Base-by-base conservation (phyloP, 2,329 filamentous ascomycete genomes). In the Cryphonectria carpinicola region DNA sequence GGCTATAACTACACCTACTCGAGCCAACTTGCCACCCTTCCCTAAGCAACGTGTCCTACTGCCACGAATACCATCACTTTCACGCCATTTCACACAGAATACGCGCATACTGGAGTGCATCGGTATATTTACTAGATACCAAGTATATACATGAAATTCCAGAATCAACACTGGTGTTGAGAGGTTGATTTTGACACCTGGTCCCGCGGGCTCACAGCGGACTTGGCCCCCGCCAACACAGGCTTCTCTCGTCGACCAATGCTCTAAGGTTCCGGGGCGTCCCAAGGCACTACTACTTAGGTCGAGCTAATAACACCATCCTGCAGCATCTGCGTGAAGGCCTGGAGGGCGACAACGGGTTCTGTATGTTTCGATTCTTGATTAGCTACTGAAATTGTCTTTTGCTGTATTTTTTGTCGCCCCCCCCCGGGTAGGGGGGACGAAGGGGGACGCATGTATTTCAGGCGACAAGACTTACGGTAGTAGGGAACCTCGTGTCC, bases 401-500 rank as follows among this genome's bases (percentile, higher is more conserved):
- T 5, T 46, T 1, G 22, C 32, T 32, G 4, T 28, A 1, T 39
- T 7, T 11, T 19, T n/a, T 7, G 37, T 37, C 10, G 37, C 37
- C 6, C 0, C 37, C 35, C 28, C 28, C 28, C 1, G 28, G 28
- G 10, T 11, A 1, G 56, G 35, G 19, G 39, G 49, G 39, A 39
- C 8, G 17, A 8, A 10, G n/a, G 13, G 11, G 2, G 14, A 32
- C 1, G 10, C 13, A 37, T n/a, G 14, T 32, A n/a, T 22, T 28
- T 41, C 17, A 22, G 39, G 19, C 14, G 17, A 46, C n/a, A 7
- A 63, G 3, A 71, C 71, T 71, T 65, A 72, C 71, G 72, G 46
- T 73, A 73, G 49, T 72, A 72, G 25, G 72, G 72, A 5, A 73
- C 70, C 32, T 73, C 70, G 65, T 73, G 72, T 3, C 72, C 72